Evolutionary conservation across 352 stramenopile genomes (phyloP), one percentile per base, ranked within the genome.

Genomic region (Thalassiosira sp.): DNA sequence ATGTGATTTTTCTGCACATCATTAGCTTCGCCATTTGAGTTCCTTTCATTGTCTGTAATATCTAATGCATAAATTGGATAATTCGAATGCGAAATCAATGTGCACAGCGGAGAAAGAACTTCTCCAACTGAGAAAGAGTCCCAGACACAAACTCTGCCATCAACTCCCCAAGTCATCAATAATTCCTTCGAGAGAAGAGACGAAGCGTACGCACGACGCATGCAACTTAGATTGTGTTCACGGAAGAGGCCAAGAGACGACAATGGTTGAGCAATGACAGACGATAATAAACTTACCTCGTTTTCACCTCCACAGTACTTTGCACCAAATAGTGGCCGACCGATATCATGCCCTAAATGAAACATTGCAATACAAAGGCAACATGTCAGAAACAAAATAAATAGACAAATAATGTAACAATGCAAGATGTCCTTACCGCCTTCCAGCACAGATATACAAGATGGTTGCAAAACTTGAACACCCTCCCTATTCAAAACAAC

Each of bases 11-110:
- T 35, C 2, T 6, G 7, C 18, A 31, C 31, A 33, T 57, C 24
- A 16, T 42, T 31, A 42, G 18, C 37, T 53, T 42, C 18, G 25
- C 2, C 24, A 13, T n/a, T 40, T 49, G 16, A 67, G 22, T n/a
- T 60, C 18, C 11, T 37, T 28, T 43, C 31, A 59, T 10, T 43
- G 24, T 48, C 18, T 25, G 56, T 64, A 20, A 85, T 16, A 40
- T 89, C 79, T 5, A 86, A 62, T 58, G 79, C 72, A 81, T 88
- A 92, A 52, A 90, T 83, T 16, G 86, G 84, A 77, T 92, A 90
- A 16, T 43, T 15, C 43, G 75, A 43, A 20, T 79, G 46, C 0
- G 75, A 70, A 46, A 85, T 67, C 16, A 92, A 63, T 43, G 77
- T 80, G 16, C 81, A 84, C 24, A 92, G 59, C 11, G 86, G 86